These are phyloP conservation scores for Massariosphaeria phaeospora DNA, from an alignment of 495 filamentous ascomycete genomes.

Conservation along the genomic window DNA sequence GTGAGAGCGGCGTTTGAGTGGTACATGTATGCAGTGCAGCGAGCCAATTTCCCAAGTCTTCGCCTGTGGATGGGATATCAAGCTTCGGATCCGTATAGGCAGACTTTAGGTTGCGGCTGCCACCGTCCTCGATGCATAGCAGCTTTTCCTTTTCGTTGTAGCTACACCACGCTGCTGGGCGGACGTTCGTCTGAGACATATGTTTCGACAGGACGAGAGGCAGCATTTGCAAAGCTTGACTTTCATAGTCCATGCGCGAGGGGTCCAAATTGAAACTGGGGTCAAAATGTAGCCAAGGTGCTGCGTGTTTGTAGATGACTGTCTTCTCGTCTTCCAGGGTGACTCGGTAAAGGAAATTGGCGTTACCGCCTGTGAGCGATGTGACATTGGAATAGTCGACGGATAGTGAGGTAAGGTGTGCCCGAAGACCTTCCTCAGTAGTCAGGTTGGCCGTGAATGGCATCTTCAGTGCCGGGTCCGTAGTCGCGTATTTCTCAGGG, in stretches of 20 bases:
- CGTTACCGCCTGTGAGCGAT: slow-evolving; percentile 35
- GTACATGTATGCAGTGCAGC: slow-evolving; percentile 22
- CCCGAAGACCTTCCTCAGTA: slow-evolving; percentile 11
- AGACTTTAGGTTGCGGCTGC: slow-evolving; percentile 33
- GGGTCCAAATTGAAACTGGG: slow-evolving; percentile 30
- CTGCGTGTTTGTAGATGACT: slow-evolving; percentile 40
- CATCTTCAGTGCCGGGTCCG: too few relatives aligned
- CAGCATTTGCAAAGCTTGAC: slow-evolving; percentile 24
- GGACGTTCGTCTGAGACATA: slow-evolving; percentile 3
- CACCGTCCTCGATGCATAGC: slow-evolving; percentile 34
- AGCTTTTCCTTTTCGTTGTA: slow-evolving; percentile 34
- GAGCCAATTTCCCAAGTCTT: slow-evolving; percentile 33
- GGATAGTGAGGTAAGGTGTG: slow-evolving; percentile 16
- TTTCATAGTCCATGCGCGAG: slow-evolving; percentile 39
- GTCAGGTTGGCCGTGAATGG: too few relatives aligned
- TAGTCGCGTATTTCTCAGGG: too few relatives aligned
- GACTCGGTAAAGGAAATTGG: slow-evolving; percentile 39
- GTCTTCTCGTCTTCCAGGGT: slow-evolving; percentile 7
- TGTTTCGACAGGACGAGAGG: slow-evolving; percentile 8
- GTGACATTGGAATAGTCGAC: slow-evolving; percentile 10
- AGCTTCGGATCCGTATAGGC: slow-evolving; percentile 33
- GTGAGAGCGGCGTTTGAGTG: slow-evolving; percentile 1
- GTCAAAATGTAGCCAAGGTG: slow-evolving; percentile 33
- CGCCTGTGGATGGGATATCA: slow-evolving; percentile 29
- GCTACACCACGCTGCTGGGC: slow-evolving; percentile 4